Percentiles rank a stretch among this genome's conserved stretches.
phyloP scores from a whole-genome alignment of 164 flowering plant species.

The Paratinospora sagittata region DNA sequence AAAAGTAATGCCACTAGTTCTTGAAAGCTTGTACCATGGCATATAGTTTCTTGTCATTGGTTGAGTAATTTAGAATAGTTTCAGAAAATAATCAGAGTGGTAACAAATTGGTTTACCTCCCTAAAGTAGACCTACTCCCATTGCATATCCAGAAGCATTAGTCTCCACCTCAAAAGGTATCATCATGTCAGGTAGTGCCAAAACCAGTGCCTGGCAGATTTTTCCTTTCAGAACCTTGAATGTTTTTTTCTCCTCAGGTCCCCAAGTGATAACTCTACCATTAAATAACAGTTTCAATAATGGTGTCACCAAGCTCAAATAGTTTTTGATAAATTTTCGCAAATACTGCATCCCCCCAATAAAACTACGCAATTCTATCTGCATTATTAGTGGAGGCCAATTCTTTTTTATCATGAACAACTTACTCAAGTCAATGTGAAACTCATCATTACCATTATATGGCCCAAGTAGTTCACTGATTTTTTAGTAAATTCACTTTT shows the following conservation, averaged over 20 bases:
- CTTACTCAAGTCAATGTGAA: background rate
- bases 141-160: background rate
- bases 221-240: background rate
- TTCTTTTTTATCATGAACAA: background rate
- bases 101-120: background rate
- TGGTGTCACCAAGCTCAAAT: background rate
- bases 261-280: background rate
- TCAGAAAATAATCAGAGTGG: conserved; percentile 4
- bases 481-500: background rate
- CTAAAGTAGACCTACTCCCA: background rate
- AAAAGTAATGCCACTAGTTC: background rate
- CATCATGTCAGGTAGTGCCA: background rate
- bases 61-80: background rate
- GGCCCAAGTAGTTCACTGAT: background rate
- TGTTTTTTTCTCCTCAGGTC: background rate
- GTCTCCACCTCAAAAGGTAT: background rate
- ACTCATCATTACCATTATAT: background rate
- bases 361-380: background rate
- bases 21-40: background rate
- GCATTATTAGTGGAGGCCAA: conserved; percentile 2
- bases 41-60: conserved; percentile 1
- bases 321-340: background rate
- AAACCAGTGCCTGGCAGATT: background rate
- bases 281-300: background rate
- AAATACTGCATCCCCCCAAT: background rate